Evolutionary conservation across 2,329 filamentous ascomycete species (phyloP).

Genomic region (Domatiomyces catenatus): DNA sequence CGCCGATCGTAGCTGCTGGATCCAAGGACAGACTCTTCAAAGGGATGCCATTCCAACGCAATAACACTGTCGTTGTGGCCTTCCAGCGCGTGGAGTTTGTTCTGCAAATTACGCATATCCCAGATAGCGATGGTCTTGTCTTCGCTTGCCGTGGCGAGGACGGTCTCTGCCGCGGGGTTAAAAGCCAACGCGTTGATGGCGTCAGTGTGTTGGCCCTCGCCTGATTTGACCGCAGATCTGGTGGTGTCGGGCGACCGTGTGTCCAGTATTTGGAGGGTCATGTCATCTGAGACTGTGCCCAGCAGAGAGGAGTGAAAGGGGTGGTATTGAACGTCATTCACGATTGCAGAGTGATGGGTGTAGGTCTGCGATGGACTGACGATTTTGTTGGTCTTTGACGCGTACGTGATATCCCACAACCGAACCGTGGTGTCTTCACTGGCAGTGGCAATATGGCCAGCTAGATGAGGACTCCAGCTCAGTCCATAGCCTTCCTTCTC

Average conservation of each 20-base stretch:
- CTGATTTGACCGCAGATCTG: conserved; percentile 49
- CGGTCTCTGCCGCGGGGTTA: conserved; percentile 77
- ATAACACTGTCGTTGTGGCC: conserved; percentile 82
- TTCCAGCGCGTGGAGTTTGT: conserved; percentile 78
- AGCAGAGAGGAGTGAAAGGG: conserved; percentile 72
- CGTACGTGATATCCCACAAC: conserved; percentile 76
- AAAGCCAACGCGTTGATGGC: conserved; percentile 94
- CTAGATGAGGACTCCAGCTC: conserved; percentile 74
- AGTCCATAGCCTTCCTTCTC: conserved; percentile 80
- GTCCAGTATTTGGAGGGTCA: conserved; percentile 84
- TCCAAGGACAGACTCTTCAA: conserved; percentile 72
- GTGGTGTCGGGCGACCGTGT: conserved; percentile 53
- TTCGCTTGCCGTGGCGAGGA: conserved; percentile 82
- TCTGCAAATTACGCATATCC: conserved; percentile 82
- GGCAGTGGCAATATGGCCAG: conserved; percentile 72
- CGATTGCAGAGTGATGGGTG: conserved; percentile 74
- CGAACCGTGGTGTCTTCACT: conserved; percentile 85
- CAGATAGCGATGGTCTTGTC: conserved; percentile 92
- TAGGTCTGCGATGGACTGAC: conserved; percentile 61
- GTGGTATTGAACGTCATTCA: conserved; percentile 95
- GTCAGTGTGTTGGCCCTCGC: conserved; percentile 63
- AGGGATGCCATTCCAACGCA: conserved; percentile 86
- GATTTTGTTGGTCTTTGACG: conserved; percentile 52
- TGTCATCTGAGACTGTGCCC: conserved; percentile 86
- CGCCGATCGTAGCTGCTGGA: conserved; percentile 86